These are phyloP conservation scores for Hemisphaericaspora lyxosophila DNA, from an alignment of 1,139 yeast genomes.

Conservation along the genomic window DNA sequence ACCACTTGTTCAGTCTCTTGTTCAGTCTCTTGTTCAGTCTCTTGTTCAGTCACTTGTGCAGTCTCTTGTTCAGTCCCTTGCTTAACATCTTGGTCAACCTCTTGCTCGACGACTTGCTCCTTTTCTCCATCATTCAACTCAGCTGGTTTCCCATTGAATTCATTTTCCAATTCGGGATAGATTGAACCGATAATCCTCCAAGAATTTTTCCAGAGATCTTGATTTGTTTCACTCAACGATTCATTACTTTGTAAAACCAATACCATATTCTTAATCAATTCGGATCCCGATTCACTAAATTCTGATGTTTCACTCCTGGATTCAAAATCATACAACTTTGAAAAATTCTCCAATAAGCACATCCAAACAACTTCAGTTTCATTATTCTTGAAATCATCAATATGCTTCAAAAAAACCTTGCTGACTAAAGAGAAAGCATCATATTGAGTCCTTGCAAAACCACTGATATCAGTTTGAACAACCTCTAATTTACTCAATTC, in stretches of 20 bases:
- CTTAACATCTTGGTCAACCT: background rate
- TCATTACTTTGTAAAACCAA: conserved; percentile 36
- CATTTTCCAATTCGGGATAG: conserved; percentile 43
- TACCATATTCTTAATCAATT: conserved; percentile 60
- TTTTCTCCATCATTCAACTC: conserved; percentile 7
- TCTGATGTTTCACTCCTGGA: conserved; percentile 34
- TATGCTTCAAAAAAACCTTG: conserved; percentile 64
- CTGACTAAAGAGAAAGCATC: conserved; percentile 69
- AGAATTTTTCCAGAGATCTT: conserved; percentile 31
- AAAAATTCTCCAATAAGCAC: conserved; percentile 34
- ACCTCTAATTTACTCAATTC: conserved; percentile 69
- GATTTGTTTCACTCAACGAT: conserved; percentile 22
- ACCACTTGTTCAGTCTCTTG: background rate
- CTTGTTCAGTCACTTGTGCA: no score
- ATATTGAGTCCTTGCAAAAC: conserved; percentile 63
- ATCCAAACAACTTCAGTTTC: conserved; percentile 35
- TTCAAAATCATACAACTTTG: conserved; percentile 24
- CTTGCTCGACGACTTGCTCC: conserved; percentile 7
- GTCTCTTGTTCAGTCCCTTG: background rate
- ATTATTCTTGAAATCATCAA: conserved; percentile 22
- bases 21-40: no score
- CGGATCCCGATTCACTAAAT: conserved; percentile 57
- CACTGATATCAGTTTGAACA: conserved; percentile 59
- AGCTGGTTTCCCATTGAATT: conserved; percentile 11
- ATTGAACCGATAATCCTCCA: conserved; percentile 47